Conservation (phyloP, 192 early-diverging fungal species). For the Coemansia sp. region DNA sequence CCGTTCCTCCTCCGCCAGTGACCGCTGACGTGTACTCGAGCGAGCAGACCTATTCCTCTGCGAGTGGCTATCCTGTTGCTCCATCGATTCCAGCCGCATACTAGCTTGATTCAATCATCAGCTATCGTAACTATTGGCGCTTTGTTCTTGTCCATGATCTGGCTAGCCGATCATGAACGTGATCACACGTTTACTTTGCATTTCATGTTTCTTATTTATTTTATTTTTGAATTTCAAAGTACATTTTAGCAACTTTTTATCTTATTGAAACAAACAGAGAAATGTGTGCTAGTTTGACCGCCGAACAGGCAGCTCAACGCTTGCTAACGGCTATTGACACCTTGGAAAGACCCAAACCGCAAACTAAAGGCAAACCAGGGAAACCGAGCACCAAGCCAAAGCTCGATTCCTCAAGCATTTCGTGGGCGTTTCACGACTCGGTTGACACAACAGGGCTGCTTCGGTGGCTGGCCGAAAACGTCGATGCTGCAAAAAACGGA, state of each 20-base stretch:
- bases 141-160: too few relatives aligned
- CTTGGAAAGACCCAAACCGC: slow-evolving; percentile 2
- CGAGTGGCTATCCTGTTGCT: not conserved
- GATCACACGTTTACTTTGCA: not conserved
- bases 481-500: slow-evolving; percentile 31
- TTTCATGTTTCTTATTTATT: slow-evolving; percentile 8
- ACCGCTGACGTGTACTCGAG: not conserved
- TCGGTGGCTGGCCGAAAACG: slow-evolving; percentile 35
- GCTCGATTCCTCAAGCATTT: slow-evolving; percentile 36
- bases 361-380: not conserved
- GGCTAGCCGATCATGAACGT: too few relatives aligned
- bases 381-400: slow-evolving; percentile 5
- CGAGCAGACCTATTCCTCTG: not conserved
- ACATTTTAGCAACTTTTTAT: not conserved
- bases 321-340: slow-evolving; percentile 26
- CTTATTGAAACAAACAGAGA: too few relatives aligned
- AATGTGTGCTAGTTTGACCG: slow-evolving; percentile 20
- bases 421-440: slow-evolving; percentile 49
- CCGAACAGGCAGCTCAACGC: slow-evolving; percentile 36
- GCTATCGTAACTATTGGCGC: too few relatives aligned
- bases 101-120: not conserved
- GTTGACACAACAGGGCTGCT: slow-evolving; percentile 38
- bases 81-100: slow-evolving; percentile 1
- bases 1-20: not conserved
- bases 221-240: slow-evolving; percentile 6